Base-by-base conservation (phyloP, 2,329 filamentous ascomycete genomes). In the Neopestalotiopsis clavispora region DNA sequence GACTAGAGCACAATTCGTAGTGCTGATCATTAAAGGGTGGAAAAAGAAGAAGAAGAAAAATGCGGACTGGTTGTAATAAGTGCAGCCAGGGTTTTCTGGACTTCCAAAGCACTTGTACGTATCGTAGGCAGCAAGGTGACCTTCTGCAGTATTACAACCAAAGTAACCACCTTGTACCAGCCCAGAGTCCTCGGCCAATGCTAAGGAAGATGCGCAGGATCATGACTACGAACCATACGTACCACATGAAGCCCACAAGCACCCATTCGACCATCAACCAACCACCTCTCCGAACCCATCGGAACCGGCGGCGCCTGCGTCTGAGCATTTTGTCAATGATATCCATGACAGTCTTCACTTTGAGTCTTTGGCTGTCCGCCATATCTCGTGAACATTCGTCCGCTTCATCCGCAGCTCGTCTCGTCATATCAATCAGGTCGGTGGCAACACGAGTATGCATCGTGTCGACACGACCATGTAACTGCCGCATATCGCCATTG, bases 241-340 rank as follows among this genome's bases (percentile, higher is more conserved):
- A 94, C 94, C 96, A 98, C 90, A 98, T 94, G 74, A 97, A 88
- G 4, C 92, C 93, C 52, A 98, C 90, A 20, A 98, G 86, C 64
- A 90, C 83, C 94, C 94, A 98, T 83, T 98, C 95, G 17, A 98
- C 88, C 23, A 91, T 81, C 67, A 94, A 89, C 87, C 94, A 98
- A 14, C 94, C 91, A 0, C 90, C 89, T 14, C 93, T 85, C 52
- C 94, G 85, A 30, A 94, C 80, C 90, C 94, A 94, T 67, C 93
- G 86, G 76, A 96, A 89, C 68, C 89, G 81, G 38, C 90, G 80
- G 14, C 90, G 85, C 66, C 94, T 86, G 69, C 92, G 86, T 69
- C 93, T 86, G 65, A 94, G 86, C 84, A 93, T 91, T 75, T 92
- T 89, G 69, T 96, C 87, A 69, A 98, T 92, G 17, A 89, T 87